Conservation (phyloP, 75 land plant species). For the Cupressus sempervirens region DNA sequence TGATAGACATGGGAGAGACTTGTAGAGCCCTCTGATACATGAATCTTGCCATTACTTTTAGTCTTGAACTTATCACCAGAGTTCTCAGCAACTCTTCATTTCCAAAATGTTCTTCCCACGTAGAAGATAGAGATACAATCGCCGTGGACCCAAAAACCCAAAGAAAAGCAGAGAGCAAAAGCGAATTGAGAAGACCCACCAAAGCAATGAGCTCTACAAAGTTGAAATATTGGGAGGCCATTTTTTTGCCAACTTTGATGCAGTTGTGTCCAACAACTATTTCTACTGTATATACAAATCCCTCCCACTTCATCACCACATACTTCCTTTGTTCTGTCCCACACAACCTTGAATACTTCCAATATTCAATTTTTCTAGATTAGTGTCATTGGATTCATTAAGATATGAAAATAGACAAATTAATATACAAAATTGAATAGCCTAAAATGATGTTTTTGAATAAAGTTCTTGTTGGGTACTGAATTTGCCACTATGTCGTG, state of each 20-base stretch:
- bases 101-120: background rate
- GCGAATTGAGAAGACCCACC: slow-evolving; percentile 33
- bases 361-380: too few species aligned
- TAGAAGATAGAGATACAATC: slow-evolving; percentile 5
- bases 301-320: slow-evolving; percentile 25
- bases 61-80: slow-evolving; percentile 30
- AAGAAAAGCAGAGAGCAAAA: slow-evolving; percentile 21
- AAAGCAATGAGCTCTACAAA: slow-evolving; percentile 30
- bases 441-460: too few species aligned
- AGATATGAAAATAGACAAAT: too few species aligned
- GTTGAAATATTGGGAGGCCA: slow-evolving; percentile 33
- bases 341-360: background rate
- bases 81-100: slow-evolving; percentile 13
- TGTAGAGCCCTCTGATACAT: slow-evolving; percentile 44
- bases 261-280: slow-evolving; percentile 46
- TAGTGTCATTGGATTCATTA: background rate
- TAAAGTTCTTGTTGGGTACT: too few species aligned
- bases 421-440: too few species aligned
- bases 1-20: slow-evolving; percentile 39
- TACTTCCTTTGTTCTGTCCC: background rate
- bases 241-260: slow-evolving; percentile 35
- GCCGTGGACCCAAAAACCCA: slow-evolving; percentile 18
- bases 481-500: too few species aligned
- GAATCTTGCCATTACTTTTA: slow-evolving; percentile 37
- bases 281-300: slow-evolving; percentile 35